These are phyloP conservation scores for Litchi chinensis DNA, from an alignment of 345 rosid species.

Conservation along the genomic window DNA sequence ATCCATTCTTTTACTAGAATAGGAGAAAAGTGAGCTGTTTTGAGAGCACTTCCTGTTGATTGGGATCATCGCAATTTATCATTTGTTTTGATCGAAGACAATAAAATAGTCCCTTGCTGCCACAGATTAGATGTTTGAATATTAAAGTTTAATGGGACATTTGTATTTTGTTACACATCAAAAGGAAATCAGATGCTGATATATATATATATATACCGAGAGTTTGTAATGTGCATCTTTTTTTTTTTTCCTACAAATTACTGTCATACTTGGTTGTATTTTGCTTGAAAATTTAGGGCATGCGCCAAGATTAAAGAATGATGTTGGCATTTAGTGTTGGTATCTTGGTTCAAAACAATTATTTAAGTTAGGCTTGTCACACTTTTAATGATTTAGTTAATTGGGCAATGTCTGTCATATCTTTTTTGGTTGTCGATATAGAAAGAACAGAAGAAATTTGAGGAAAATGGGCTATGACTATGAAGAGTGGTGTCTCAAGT, in stretches of 20 bases:
- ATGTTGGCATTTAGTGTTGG: background rate
- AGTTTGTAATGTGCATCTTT: conserved; percentile 4
- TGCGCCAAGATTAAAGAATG: conserved; percentile 13
- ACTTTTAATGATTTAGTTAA: background rate
- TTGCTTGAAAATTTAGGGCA: background rate
- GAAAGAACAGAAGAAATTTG: too few relatives aligned
- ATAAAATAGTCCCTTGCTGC: conserved; percentile 22
- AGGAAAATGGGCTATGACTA: too few relatives aligned
- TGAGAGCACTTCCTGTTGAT: conserved; percentile 17
- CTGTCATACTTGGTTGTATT: background rate
- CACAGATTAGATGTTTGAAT: conserved; percentile 6
- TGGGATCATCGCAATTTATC: conserved; percentile 18
- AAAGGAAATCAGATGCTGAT: conserved; percentile 18
- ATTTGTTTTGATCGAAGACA: conserved; percentile 30
- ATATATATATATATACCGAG: conserved; percentile 8
- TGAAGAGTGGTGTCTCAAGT: too few relatives aligned
- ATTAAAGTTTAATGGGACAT: conserved; percentile 18
- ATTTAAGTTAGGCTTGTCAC: background rate
- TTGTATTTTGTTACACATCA: conserved; percentile 3
- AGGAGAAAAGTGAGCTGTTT: conserved; percentile 24
- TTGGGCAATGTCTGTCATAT: background rate
- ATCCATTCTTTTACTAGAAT: conserved; percentile 43
- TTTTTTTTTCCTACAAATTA: too few relatives aligned
- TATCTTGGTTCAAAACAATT: background rate
- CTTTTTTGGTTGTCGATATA: too few relatives aligned